Base-by-base conservation (phyloP, 139 green algal species). In the Pleodorina starrii region DNA sequence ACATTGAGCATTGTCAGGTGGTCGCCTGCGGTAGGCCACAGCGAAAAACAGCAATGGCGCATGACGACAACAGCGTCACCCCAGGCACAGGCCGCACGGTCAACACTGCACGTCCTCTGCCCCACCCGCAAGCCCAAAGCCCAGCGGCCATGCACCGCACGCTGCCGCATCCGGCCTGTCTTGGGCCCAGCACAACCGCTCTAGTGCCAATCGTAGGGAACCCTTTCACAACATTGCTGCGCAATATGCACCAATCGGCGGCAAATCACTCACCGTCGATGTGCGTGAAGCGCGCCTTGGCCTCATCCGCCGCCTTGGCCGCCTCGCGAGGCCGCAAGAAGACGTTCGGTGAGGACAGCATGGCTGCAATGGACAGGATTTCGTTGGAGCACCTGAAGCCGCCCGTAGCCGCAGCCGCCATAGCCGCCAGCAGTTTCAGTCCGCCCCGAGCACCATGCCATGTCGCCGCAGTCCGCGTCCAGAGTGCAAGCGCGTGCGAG, bases 1-100 rank as follows among this genome's bases (percentile, higher is more conserved):
- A 99, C 98, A 90, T 99, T 99, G 50, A 99, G 94, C 86, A 99
- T 94, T 21, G 98, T 99, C 51, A 99, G 89, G 92, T 99, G 98
- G 94, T 99, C 98, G 44, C 98, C 93, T 97, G 91, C 38, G 60
- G n/a, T n/a, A n/a, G n/a, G n/a, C n/a, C n/a, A n/a, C n/a, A n/a
- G n/a, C n/a, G n/a, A n/a, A n/a, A n/a, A n/a, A n/a, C n/a, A n/a
- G n/a, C n/a, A n/a, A n/a, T n/a, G n/a, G n/a, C n/a, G n/a, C n/a
- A n/a, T n/a, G n/a, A n/a, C n/a, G n/a, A n/a, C n/a, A n/a, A n/a
- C n/a, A n/a, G n/a, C n/a, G n/a, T n/a, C n/a, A n/a, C n/a, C n/a
- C n/a, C n/a, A n/a, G n/a, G n/a, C n/a, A n/a, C n/a, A n/a, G n/a
- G n/a, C n/a, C n/a, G n/a, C n/a, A n/a, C n/a, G n/a, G n/a, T n/a